Percentiles rank a stretch among this genome's conserved stretches.
Evolutionary conservation across 2,329 filamentous ascomycete genomes (phyloP).

Genomic region (Apiospora malaysiana): DNA sequence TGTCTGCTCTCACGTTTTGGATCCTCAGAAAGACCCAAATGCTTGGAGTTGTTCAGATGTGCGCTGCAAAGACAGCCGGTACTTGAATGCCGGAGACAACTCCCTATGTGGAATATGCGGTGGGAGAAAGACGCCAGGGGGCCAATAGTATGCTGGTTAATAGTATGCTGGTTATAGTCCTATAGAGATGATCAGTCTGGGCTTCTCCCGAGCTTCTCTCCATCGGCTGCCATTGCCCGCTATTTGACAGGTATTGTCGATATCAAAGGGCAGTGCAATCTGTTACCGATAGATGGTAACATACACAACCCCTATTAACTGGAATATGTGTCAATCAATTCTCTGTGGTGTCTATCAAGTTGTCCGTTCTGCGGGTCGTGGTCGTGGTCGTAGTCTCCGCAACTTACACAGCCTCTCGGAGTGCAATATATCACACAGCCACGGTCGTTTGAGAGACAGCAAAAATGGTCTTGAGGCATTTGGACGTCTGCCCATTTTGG

Average conservation of each 20-base stretch:
- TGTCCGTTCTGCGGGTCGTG: not conserved
- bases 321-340: not conserved
- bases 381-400: not conserved
- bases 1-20: slow-evolving; percentile 74
- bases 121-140: slow-evolving; percentile 38
- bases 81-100: slow-evolving; percentile 73
- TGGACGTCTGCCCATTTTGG: not conserved
- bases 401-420: slow-evolving; percentile 11
- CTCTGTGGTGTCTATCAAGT: not conserved
- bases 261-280: not conserved
- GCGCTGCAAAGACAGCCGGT: slow-evolving; percentile 61
- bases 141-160: not conserved
- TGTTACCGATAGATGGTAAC: not conserved
- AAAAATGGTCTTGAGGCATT: not conserved
- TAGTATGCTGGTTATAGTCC: not conserved
- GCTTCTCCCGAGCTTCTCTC: not conserved
- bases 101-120: slow-evolving; percentile 76
- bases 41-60: slow-evolving; percentile 69
- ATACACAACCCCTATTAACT: not conserved
- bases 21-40: slow-evolving; percentile 54
- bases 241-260: not conserved
- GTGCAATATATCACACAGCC: not conserved
- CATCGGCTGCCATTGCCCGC: not conserved
- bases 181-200: not conserved
- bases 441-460: not conserved